phyloP scores from a whole-genome alignment of 2,329 filamentous ascomycete species.

The Lasiodiplodia citricola region DNA sequence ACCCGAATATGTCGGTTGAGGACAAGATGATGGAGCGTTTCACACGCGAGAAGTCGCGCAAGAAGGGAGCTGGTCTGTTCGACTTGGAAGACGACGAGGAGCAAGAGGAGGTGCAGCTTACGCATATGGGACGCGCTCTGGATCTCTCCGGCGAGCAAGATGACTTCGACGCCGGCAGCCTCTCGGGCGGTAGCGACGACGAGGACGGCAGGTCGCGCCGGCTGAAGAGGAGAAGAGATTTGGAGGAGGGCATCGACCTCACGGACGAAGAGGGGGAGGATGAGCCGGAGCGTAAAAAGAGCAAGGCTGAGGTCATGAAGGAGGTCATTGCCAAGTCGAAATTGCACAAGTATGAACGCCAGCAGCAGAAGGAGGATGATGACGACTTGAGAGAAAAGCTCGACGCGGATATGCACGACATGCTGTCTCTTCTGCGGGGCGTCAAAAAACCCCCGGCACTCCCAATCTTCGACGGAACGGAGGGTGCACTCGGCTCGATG shows the following conservation, averaged over 20 bases:
- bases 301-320: slow-evolving; percentile 96
- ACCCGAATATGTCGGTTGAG: slow-evolving; percentile 90
- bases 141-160: slow-evolving; percentile 67
- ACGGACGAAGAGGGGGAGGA: slow-evolving; percentile 54
- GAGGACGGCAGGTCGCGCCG: slow-evolving; percentile 43
- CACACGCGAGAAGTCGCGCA: slow-evolving; percentile 81
- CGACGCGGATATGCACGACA: slow-evolving; percentile 79
- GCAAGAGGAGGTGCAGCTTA: slow-evolving; percentile 70
- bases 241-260: slow-evolving; percentile 54
- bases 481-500: slow-evolving; percentile 45
- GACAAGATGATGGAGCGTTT: slow-evolving; percentile 92
- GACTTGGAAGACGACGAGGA: slow-evolving; percentile 86
- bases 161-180: slow-evolving; percentile 80
- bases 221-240: slow-evolving; percentile 52
- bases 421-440: slow-evolving; percentile 72
- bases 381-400: slow-evolving; percentile 84
- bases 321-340: slow-evolving; percentile 98
- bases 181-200: slow-evolving; percentile 57
- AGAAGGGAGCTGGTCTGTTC: slow-evolving; percentile 79
- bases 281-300: slow-evolving; percentile 84
- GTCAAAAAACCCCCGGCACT: slow-evolving; percentile 56
- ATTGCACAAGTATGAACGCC: slow-evolving; percentile 89
- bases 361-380: slow-evolving; percentile 90
- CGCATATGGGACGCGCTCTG: slow-evolving; percentile 81
- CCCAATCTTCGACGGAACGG: slow-evolving; percentile 46